Conservation (phyloP, 768 basidiomycete species). For the Auriscalpium orientale region DNA sequence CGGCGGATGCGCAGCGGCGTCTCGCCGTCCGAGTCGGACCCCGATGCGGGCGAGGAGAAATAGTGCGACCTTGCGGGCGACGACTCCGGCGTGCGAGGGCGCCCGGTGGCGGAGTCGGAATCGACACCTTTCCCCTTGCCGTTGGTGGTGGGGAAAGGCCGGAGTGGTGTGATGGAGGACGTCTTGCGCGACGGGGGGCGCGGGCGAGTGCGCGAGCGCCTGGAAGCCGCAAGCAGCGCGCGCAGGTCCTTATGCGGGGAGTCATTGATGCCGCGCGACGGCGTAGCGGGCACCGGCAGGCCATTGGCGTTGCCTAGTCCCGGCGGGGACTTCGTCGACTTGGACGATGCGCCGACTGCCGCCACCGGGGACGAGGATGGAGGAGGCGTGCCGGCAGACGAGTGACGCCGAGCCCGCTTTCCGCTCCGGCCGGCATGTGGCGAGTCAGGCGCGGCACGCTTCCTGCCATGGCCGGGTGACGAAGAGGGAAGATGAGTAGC, state of each 20-base stretch:
- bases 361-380: background rate
- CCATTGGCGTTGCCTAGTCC: conserved; percentile 18
- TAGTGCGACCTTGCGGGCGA: conserved; percentile 28
- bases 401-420: background rate
- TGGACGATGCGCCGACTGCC: background rate
- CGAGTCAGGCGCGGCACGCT: background rate
- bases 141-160: background rate
- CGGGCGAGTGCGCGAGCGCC: conserved; percentile 26
- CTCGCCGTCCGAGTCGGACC: conserved; percentile 16
- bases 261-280: conserved; percentile 17
- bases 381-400: background rate
- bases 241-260: conserved; percentile 30
- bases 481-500: background rate
- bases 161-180: conserved; percentile 5
- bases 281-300: conserved; percentile 19
- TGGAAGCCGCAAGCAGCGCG: conserved; percentile 38
- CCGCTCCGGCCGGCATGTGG: background rate
- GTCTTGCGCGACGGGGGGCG: conserved; percentile 22
- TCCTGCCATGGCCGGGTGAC: background rate
- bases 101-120: conserved; percentile 3
- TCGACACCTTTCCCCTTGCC: conserved; percentile 2
- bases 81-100: conserved; percentile 8
- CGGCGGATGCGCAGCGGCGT: conserved; percentile 19
- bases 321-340: background rate
- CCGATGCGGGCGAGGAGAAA: conserved; percentile 33